Base-by-base conservation (phyloP, 192 early-diverging fungal species). In the Chytriomyces confervae region DNA sequence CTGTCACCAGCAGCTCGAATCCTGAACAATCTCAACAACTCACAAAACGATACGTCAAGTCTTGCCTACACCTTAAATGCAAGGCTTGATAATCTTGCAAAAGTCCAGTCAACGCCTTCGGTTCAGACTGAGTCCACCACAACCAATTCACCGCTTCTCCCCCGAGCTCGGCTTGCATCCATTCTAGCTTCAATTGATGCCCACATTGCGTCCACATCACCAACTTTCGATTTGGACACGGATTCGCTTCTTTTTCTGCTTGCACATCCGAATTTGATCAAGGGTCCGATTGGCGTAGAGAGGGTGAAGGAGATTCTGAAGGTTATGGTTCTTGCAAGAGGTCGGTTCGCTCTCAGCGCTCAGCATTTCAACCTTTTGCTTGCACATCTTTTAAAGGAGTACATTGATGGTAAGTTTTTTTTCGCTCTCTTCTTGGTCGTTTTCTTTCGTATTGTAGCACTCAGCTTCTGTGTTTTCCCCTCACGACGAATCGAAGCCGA, bases 311-410 rank as follows among this genome's bases (percentile, higher is more conserved):
- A 57, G 51, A 13, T 72, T 18, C 69, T 72, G 8, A 23, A 53
- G 8, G 20, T 57, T 5, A 11, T 72, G 48, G 6, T 72, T 18
- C 8, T 9, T 20, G 7, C 9, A 10, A 72, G 0, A 11, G 16
- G 9, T 7, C 20, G 9, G 7, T 53, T 72, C 24, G 51, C 27
- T 51, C 50, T 60, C 57, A 57, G 50, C 5, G 50, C 69, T 13
- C 69, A 57, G 20, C 69, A 72, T 45, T 72, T 72, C 27, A 72
- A 72, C n/a, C 51, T 72, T 7, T 45, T 72, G 20, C 36, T 72
- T 6, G 44, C 69, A 27, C 57, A 61, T 16, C 10, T 53, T n/a
- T 45, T 72, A 5, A 50, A 72, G 51, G 51, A 51, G 16, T 61
- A 57, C 36, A 72, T 72, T 72, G 69, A 72, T 60, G 69, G 69